phyloP scores from a whole-genome alignment of 2,329 filamentous ascomycete species.

The Arthroderma sp. region DNA sequence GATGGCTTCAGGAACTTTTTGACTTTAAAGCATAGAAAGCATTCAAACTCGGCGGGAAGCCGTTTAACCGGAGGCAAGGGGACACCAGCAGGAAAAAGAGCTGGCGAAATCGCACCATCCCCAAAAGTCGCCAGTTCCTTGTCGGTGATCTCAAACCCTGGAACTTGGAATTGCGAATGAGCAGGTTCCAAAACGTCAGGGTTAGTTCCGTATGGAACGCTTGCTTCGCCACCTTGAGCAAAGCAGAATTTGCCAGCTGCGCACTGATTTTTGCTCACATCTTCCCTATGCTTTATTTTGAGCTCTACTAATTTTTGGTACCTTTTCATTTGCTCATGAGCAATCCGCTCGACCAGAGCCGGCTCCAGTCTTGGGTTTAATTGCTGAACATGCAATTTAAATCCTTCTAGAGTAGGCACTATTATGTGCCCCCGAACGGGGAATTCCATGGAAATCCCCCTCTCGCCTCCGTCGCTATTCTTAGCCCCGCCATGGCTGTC shows the following conservation, averaged over 20 bases:
- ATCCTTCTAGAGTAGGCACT: slow-evolving; percentile 60
- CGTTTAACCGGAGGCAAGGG: slow-evolving; percentile 64
- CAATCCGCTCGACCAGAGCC: slow-evolving; percentile 65
- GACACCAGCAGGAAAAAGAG: slow-evolving; percentile 68
- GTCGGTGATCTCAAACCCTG: slow-evolving; percentile 44
- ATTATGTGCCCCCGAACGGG: slow-evolving; percentile 53
- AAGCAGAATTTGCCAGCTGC: slow-evolving; percentile 50
- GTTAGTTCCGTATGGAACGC: slow-evolving; percentile 40
- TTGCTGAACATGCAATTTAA: slow-evolving; percentile 57
- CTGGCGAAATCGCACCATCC: slow-evolving; percentile 56
- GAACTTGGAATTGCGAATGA: slow-evolving; percentile 42
- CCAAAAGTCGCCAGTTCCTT: slow-evolving; percentile 52
- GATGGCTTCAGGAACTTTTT: slow-evolving; percentile 85
- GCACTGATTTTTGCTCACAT: slow-evolving; percentile 46
- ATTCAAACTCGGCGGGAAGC: slow-evolving; percentile 80
- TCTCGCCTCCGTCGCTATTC: slow-evolving; percentile 44
- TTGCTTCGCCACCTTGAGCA: slow-evolving; percentile 52
- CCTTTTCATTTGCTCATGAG: slow-evolving; percentile 63
- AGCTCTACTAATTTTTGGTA: slow-evolving; percentile 64
- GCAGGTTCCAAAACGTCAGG: slow-evolving; percentile 46
- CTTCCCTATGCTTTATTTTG: slow-evolving; percentile 56
- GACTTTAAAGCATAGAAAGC: slow-evolving; percentile 68
- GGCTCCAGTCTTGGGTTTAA: slow-evolving; percentile 61
- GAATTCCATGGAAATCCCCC: slow-evolving; percentile 47
- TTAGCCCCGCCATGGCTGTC: slow-evolving; percentile 44